Conservation (phyloP, 495 filamentous ascomycete species). For the Penicillium nucicola region DNA sequence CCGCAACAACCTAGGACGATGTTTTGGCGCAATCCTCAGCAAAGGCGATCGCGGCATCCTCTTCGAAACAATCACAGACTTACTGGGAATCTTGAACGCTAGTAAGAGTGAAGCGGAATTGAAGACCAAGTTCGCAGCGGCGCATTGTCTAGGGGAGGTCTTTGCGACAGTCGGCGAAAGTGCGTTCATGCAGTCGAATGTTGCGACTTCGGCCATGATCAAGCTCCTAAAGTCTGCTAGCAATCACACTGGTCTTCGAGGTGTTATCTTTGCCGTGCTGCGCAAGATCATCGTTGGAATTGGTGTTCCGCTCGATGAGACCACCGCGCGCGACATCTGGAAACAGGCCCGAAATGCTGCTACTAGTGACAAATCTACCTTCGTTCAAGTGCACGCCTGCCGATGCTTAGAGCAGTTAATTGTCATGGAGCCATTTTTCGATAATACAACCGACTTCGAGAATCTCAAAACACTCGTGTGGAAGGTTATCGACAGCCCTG, state of each 20-base stretch:
- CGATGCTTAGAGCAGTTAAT: constrained; percentile 74
- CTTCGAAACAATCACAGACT: constrained; percentile 90
- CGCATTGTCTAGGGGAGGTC: constrained; percentile 82
- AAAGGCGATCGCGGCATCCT: constrained; percentile 89
- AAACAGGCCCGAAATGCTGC: constrained; percentile 81
- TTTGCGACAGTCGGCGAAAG: constrained; percentile 90
- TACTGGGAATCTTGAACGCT: constrained; percentile 69
- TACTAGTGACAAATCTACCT: constrained; percentile 72
- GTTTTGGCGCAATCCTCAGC: constrained; percentile 77
- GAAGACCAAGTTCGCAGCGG: constrained; percentile 78
- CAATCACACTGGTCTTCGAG: constrained; percentile 77
- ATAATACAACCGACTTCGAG: constrained; percentile 90
- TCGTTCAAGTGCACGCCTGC: constrained; percentile 78
- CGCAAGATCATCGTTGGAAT: constrained; percentile 74
- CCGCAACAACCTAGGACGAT: constrained; percentile 80
- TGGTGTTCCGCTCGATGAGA: constrained; percentile 74
- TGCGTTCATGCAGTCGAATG: constrained; percentile 76
- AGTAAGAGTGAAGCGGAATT: constrained; percentile 81
- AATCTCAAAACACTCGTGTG: constrained; percentile 73
- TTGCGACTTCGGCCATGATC: constrained; percentile 66
- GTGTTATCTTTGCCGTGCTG: constrained; percentile 75
- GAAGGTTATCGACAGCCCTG: constrained; percentile 79
- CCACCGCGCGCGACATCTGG: constrained; percentile 84
- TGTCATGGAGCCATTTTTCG: constrained; percentile 71
- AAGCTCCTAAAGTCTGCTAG: constrained; percentile 78